Evolutionary conservation across 192 early-diverging fungal genomes (phyloP).

Genomic region (Diversispora eburnea): DNA sequence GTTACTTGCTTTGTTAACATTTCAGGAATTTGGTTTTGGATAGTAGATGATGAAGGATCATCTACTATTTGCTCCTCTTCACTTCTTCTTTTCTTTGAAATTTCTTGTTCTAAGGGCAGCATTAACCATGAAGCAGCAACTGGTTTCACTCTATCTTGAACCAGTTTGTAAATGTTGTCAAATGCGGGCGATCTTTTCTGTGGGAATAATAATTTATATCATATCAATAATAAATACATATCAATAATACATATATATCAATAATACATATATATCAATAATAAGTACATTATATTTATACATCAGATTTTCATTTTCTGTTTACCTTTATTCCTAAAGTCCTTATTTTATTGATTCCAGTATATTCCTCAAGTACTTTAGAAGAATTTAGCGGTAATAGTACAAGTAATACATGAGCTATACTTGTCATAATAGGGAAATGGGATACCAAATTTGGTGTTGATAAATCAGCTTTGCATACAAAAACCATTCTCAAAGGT

Average conservation of each 20-base stretch:
- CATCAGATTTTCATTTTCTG: not conserved
- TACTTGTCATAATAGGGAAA: slow-evolving; percentile 10
- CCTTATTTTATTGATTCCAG: not conserved
- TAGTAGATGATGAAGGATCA: not conserved
- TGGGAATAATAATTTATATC: no score
- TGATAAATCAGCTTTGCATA: slow-evolving; percentile 18
- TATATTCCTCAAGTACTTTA: not conserved
- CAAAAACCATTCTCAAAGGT: slow-evolving; percentile 16
- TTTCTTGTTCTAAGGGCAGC: not conserved
- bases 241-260: no score
- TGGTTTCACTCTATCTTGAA: slow-evolving; percentile 1
- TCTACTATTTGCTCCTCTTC: not conserved
- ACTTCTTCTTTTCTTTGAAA: not conserved
- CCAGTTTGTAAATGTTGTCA: slow-evolving; percentile 6
- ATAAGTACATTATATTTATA: not conserved
- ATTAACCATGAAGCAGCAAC: slow-evolving; percentile 15
- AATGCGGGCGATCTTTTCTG: not conserved
- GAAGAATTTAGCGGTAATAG: slow-evolving; percentile 4
- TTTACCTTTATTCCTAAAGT: slow-evolving; percentile 28
- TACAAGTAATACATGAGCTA: slow-evolving; percentile 25
- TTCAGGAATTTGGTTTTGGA: not conserved
- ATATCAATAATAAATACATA: no score
- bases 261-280: not conserved
- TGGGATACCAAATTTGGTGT: slow-evolving; percentile 6
- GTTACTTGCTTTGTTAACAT: not conserved